A percentile compares a stretch with the other conserved stretches of the same genome.
Conservation (phyloP, 441 rosid genomes). For the Erodium texanum region DNA sequence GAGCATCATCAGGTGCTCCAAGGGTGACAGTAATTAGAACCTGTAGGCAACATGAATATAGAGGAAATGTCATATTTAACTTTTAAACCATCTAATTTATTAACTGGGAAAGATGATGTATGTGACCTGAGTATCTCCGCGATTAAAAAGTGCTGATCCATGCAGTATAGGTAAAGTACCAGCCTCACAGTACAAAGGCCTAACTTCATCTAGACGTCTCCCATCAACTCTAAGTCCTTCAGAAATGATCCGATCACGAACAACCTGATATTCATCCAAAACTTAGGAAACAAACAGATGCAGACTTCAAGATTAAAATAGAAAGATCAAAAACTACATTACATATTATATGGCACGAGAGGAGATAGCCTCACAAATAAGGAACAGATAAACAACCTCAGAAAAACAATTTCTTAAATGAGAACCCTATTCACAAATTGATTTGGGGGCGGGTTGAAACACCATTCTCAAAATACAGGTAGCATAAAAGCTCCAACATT, state of each 20-base stretch:
- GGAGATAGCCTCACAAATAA: too few relatives aligned
- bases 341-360: too few relatives aligned
- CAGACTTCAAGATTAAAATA: too few relatives aligned
- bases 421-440: too few relatives aligned
- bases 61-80: not conserved
- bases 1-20: conserved; percentile 91
- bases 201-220: conserved; percentile 77
- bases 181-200: conserved; percentile 77
- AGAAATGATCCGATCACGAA: conserved; percentile 71
- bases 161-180: conserved; percentile 60
- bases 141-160: conserved; percentile 88
- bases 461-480: too few relatives aligned
- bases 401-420: conserved; percentile 3
- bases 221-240: conserved; percentile 94
- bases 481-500: too few relatives aligned
- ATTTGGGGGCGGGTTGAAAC: too few relatives aligned
- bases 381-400: conserved; percentile 7
- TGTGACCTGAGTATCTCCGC: conserved; percentile 93
- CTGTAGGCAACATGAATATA: conserved; percentile 24
- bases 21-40: conserved; percentile 89
- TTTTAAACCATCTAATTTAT: not conserved
- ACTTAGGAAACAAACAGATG: too few relatives aligned
- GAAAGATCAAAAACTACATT: too few relatives aligned
- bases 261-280: conserved; percentile 45
- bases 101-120: not conserved